Evolutionary conservation across 495 filamentous ascomycete species (phyloP), one percentile per base, ranked within the genome.

Genomic region (Trypethelium eluteriae): DNA sequence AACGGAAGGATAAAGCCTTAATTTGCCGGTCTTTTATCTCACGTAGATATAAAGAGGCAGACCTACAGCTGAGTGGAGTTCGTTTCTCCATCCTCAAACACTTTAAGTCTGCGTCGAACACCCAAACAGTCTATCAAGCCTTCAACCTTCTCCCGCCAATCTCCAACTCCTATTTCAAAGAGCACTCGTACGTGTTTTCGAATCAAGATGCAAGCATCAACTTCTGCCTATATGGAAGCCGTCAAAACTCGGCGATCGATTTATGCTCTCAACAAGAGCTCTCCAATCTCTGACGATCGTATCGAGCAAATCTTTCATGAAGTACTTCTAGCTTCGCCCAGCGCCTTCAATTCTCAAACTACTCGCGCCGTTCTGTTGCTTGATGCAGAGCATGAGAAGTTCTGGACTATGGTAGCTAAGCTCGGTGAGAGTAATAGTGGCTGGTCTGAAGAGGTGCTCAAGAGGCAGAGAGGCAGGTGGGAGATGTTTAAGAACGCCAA

Each of bases 281-380:
- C 83, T 7, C 72, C 82, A 67, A 77, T 88, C 73, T 67, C 80
- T 64, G 77, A 81, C 67, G 74, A 75, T n/a, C 77, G 78, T 68
- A 79, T 89, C 76, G 74, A 81, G 69, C 79, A 84, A 67, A 81
- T 89, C 72, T 78, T 85, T 69, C 77, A 79, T 70, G 73, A 83
- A 57, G 74, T 76, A 50, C 68, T 88, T 62, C 76, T 80, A 62
- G 79, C 87, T 72, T 74, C 81, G 39, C 86, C 86, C 18, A 79
- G 75, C 46, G 81, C 80, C 71, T 89, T 88, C 84, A 89, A 89
- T 81, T 83, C 81, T 47, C 86, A 89, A 77, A 80, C 78, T 71
- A 81, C 84, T 72, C 84, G 86, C 63, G 75, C 82, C 46, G 77
- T 89, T 12, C 81, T 88, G 36, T 80, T 88, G 68, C 78, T 87